Conservation (phyloP, 1,139 yeast genomes). For the Candida sp. region DNA sequence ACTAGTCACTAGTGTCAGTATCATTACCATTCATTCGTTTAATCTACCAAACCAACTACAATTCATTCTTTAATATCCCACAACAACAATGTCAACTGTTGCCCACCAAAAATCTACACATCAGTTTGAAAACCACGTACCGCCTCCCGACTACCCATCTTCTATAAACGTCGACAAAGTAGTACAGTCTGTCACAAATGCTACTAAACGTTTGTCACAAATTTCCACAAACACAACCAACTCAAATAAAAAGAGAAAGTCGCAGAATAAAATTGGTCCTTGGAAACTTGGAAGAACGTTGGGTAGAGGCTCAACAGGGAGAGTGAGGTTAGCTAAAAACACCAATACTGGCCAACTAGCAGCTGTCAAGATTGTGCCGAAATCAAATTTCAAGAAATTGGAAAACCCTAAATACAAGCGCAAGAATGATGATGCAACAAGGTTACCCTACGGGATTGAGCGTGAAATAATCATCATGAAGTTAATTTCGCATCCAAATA, state of each 20-base stretch:
- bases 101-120: slow-evolving; percentile 7
- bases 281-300: slow-evolving; percentile 96
- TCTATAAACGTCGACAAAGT: slow-evolving; percentile 47
- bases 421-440: slow-evolving; percentile 48
- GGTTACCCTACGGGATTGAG: slow-evolving; percentile 92
- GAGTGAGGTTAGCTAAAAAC: slow-evolving; percentile 92
- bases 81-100: slow-evolving; percentile 8
- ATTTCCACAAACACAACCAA: slow-evolving; percentile 59
- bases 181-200: slow-evolving; percentile 61
- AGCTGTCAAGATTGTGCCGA: slow-evolving; percentile 97
- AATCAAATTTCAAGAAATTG: slow-evolving; percentile 63
- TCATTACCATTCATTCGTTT: slow-evolving; percentile 2
- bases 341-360: slow-evolving; percentile 86
- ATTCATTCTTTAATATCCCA: slow-evolving; percentile 9
- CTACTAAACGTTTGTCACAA: slow-evolving; percentile 66
- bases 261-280: slow-evolving; percentile 87
- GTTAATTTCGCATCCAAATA: slow-evolving; percentile 89
- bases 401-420: slow-evolving; percentile 53
- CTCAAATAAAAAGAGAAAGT: slow-evolving; percentile 54
- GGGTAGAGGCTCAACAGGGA: slow-evolving; percentile 95
- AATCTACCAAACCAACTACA: slow-evolving; percentile 7
- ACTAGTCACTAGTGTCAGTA: too few relatives aligned
- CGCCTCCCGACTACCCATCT: slow-evolving; percentile 20
- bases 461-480: slow-evolving; percentile 95
- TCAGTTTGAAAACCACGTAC: slow-evolving; percentile 3